These are phyloP conservation scores for Heterobasidion parviporum DNA, from an alignment of 1,284 basidiomycete genomes.

Conservation along the genomic window DNA sequence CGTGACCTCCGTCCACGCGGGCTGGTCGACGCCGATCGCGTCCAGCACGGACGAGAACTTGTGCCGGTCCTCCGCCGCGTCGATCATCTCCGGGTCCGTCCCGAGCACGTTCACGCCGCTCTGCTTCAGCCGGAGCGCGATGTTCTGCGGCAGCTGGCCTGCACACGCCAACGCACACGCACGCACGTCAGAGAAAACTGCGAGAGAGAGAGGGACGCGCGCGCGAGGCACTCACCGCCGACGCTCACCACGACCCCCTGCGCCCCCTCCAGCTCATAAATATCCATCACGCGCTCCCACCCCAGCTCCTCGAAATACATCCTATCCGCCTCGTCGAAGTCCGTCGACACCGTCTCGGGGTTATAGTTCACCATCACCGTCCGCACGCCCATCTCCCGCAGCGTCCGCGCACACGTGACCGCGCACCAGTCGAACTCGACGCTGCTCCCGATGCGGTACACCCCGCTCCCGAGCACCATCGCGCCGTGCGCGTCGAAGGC, in stretches of 20 bases:
- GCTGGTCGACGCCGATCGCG: conserved; percentile 93
- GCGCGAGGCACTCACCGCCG: conserved; percentile 56
- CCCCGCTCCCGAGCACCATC: conserved; percentile 98
- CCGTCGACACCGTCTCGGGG: conserved; percentile 98
- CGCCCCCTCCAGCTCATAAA: conserved; percentile 94
- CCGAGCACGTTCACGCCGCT: conserved; percentile 90
- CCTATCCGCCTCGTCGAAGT: conserved; percentile 98
- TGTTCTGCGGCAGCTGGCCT: conserved; percentile 97
- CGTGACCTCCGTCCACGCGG: conserved; percentile 91
- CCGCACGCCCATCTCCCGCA: conserved; percentile 87
- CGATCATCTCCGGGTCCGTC: conserved; percentile 93
- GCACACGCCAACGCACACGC: conserved; percentile 4
- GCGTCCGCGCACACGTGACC: conserved; percentile 90
- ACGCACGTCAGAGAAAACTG: not conserved
- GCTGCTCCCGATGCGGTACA: conserved; percentile 96
- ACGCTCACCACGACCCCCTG: conserved; percentile 95
- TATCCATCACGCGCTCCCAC: conserved; percentile 99
- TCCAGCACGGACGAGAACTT: conserved; percentile 98
- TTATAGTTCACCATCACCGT: conserved; percentile 99
- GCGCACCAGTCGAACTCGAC: conserved; percentile 99
- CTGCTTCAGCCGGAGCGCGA: conserved; percentile 91
- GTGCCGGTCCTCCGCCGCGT: conserved; percentile 97
- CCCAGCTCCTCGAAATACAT: conserved; percentile 99
- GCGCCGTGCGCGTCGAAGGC: conserved; percentile 95
- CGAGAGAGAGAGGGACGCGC: not conserved